These are phyloP conservation scores for Aspergillus fijiensis DNA, from an alignment of 2,329 filamentous ascomycete genomes.

Conservation along the genomic window DNA sequence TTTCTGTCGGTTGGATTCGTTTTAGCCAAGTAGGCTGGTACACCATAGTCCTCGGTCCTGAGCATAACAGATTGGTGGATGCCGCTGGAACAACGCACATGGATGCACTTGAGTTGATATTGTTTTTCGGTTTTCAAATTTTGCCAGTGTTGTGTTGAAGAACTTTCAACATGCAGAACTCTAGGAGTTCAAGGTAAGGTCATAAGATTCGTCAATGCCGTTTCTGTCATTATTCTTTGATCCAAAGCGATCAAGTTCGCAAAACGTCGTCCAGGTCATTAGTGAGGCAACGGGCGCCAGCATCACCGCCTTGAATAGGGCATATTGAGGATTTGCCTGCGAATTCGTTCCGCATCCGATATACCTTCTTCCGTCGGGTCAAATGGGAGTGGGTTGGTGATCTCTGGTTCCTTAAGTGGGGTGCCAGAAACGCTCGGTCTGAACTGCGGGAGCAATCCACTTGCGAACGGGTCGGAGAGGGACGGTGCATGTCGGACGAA, in stretches of 20 bases:
- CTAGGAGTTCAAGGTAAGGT: neutral
- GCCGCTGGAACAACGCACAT: neutral
- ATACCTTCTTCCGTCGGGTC: constrained; percentile 37
- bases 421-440: constrained; percentile 17
- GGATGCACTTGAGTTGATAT: neutral
- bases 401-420: constrained; percentile 17
- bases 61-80: neutral
- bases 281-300: constrained; percentile 22
- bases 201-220: constrained; percentile 29
- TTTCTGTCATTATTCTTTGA: constrained; percentile 33
- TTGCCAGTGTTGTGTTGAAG: neutral
- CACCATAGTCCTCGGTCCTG: neutral
- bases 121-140: neutral
- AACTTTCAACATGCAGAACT: neutral
- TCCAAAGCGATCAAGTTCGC: constrained; percentile 15
- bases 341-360: constrained; percentile 41
- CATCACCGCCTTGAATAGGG: constrained; percentile 30
- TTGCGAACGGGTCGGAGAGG: constrained; percentile 46
- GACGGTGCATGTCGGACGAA: constrained; percentile 43
- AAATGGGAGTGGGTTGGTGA: constrained; percentile 24
- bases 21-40: neutral
- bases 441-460: constrained; percentile 23
- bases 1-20: constrained; percentile 4
- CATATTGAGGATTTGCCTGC: constrained; percentile 41
- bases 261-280: constrained; percentile 32